A percentile compares a stretch with the other conserved stretches of the same genome.
Evolutionary conservation across 371 early-diverging fungal genomes (phyloP).

Genomic region (Mortierella polycephala): DNA sequence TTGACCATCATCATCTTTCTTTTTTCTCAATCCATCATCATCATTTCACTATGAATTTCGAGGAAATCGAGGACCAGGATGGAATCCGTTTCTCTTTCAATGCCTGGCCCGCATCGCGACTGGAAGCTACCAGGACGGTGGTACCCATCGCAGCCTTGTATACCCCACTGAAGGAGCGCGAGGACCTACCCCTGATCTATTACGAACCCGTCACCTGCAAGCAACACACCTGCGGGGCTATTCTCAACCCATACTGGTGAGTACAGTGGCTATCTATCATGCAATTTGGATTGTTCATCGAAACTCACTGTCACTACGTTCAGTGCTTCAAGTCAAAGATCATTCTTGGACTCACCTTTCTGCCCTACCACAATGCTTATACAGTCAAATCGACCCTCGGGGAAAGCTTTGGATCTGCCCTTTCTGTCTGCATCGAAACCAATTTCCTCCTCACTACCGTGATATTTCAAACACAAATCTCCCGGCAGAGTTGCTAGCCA

Average conservation of each 20-base stretch:
- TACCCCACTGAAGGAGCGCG: slow-evolving; percentile 96
- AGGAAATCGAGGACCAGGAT: slow-evolving; percentile 91
- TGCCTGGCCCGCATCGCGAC: slow-evolving; percentile 94
- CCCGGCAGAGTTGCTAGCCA: slow-evolving; percentile 96
- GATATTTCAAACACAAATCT: slow-evolving; percentile 96
- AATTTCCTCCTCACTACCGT: slow-evolving; percentile 98
- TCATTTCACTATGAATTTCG: slow-evolving; percentile 78
- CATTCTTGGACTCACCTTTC: not conserved
- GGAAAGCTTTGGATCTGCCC: slow-evolving; percentile 99
- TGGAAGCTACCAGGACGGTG: slow-evolving; percentile 94
- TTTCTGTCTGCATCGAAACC: slow-evolving; percentile 98
- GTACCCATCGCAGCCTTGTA: slow-evolving; percentile 98
- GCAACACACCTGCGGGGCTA: slow-evolving; percentile 91
- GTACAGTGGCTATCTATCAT: slow-evolving; percentile 3
- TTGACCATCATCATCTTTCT: not conserved
- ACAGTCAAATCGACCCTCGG: slow-evolving; percentile 93
- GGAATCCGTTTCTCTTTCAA: slow-evolving; percentile 99
- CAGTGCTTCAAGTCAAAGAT: no score
- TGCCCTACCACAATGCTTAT: not conserved
- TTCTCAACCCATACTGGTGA: slow-evolving; percentile 98
- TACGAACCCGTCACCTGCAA: slow-evolving; percentile 99
- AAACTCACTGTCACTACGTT: not conserved
- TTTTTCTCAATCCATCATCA: not conserved
- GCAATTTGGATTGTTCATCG: not conserved
- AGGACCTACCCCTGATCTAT: slow-evolving; percentile 84